These are phyloP conservation scores for Sphagnum magellanicum DNA, from an alignment of 228 moss, liverwort and hornwort genomes.

Conservation along the genomic window DNA sequence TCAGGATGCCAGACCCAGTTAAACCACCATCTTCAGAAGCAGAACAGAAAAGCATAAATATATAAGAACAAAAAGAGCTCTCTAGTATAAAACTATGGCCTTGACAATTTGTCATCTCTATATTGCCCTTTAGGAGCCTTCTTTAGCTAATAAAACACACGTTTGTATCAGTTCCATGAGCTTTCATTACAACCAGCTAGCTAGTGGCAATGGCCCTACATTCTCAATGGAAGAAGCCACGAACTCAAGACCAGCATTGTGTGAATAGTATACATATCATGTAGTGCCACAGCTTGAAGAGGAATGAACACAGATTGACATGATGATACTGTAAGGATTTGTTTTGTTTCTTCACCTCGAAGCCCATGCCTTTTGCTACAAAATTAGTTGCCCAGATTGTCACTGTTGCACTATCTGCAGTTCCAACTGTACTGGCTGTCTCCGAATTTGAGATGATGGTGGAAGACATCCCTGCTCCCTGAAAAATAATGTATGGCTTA, in stretches of 20 bases:
- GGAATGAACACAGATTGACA: neutral
- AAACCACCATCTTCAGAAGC: no score
- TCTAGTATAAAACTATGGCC: neutral
- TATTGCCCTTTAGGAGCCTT: neutral
- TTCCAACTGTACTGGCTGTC: slow-evolving; percentile 20
- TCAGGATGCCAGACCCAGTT: no score
- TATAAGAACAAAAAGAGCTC: neutral
- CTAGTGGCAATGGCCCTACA: neutral
- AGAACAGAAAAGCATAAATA: neutral
- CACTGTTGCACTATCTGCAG: slow-evolving; percentile 35
- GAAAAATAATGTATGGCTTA: slow-evolving; percentile 34
- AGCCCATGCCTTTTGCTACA: slow-evolving; percentile 40
- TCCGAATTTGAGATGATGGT: slow-evolving; percentile 23
- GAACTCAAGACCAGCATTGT: no score
- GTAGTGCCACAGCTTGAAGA: neutral
- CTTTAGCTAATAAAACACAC: neutral
- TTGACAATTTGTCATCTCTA: neutral
- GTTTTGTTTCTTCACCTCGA: slow-evolving; percentile 19
- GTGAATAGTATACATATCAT: no score
- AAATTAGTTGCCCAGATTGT: slow-evolving; percentile 30
- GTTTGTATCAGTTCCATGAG: neutral
- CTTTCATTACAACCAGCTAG: neutral
- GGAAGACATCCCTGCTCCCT: slow-evolving; percentile 23
- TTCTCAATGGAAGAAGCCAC: neutral
- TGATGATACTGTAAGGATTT: neutral